phyloP scores from a whole-genome alignment of 2,329 filamentous ascomycete species.

The Fusarium sp. region DNA sequence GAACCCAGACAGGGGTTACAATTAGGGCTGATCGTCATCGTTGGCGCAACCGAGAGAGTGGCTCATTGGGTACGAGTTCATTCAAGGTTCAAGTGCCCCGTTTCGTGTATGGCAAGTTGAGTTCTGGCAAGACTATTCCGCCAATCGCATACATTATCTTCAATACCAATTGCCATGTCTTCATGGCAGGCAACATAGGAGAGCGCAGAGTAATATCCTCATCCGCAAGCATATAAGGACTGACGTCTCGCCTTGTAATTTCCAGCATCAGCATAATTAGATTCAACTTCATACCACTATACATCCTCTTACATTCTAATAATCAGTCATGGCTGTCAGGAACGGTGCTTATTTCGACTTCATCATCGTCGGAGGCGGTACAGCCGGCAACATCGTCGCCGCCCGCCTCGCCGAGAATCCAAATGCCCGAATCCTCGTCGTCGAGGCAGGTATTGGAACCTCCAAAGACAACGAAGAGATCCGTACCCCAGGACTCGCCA shows the following conservation, averaged over 20 bases:
- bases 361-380: conserved; percentile 37
- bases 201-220: neutral
- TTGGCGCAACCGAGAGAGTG: too few relatives aligned
- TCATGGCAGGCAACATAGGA: accelerated
- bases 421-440: conserved; percentile 54
- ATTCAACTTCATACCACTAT: neutral
- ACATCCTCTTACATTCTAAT: neutral
- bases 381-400: conserved; percentile 49
- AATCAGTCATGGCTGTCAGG: neutral
- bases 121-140: neutral
- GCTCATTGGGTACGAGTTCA: neutral
- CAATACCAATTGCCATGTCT: too few relatives aligned
- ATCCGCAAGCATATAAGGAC: neutral
- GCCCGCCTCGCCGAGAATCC: conserved; percentile 49
- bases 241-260: too few relatives aligned
- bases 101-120: too few relatives aligned
- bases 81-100: neutral
- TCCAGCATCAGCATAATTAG: neutral
- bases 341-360: neutral
- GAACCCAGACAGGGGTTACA: neutral
- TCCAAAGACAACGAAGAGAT: neutral
- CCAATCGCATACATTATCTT: neutral
- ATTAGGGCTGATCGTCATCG: neutral
- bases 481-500: conserved; percentile 44
- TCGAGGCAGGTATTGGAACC: conserved; percentile 55